Conservation (phyloP, 2,329 filamentous ascomycete genomes). For the Mycosphaerella sp. region DNA sequence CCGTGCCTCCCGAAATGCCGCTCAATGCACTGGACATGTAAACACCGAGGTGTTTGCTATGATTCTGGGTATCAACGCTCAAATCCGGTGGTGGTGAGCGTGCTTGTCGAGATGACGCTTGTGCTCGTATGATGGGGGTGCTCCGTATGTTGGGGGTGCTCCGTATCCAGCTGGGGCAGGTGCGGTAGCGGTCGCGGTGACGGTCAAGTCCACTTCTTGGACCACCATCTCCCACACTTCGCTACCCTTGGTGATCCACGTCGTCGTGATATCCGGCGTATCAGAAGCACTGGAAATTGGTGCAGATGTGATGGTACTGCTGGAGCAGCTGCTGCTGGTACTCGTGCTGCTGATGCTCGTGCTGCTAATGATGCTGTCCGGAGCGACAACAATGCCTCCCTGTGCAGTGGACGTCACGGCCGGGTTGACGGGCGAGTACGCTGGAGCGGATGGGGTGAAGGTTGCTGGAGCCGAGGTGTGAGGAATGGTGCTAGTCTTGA, state of each 20-base stretch:
- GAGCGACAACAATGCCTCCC: constrained; percentile 22
- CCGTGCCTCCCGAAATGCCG: constrained; percentile 6
- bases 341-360: too few species aligned
- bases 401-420: constrained; percentile 21
- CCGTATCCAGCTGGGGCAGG: constrained; percentile 25
- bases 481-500: constrained; percentile 3
- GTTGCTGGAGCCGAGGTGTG: constrained; percentile 14
- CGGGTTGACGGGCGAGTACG: constrained; percentile 25
- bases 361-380: neutral
- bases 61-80: neutral
- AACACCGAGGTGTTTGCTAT: constrained; percentile 3
- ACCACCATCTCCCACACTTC: constrained; percentile 42
- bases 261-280: constrained; percentile 33
- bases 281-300: constrained; percentile 26
- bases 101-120: constrained; percentile 30
- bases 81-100: constrained; percentile 21
- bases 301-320: neutral
- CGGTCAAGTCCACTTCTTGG: constrained; percentile 39
- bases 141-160: constrained; percentile 9
- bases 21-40: constrained; percentile 9
- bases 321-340: neutral
- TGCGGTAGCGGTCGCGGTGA: constrained; percentile 34
- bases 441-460: constrained; percentile 14
- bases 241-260: constrained; percentile 39
- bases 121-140: constrained; percentile 16